A percentile compares a stretch with the other conserved stretches of the same genome.
Evolutionary conservation across 352 stramenopile species (phyloP).

Genomic region (Phytophthora europaea): DNA sequence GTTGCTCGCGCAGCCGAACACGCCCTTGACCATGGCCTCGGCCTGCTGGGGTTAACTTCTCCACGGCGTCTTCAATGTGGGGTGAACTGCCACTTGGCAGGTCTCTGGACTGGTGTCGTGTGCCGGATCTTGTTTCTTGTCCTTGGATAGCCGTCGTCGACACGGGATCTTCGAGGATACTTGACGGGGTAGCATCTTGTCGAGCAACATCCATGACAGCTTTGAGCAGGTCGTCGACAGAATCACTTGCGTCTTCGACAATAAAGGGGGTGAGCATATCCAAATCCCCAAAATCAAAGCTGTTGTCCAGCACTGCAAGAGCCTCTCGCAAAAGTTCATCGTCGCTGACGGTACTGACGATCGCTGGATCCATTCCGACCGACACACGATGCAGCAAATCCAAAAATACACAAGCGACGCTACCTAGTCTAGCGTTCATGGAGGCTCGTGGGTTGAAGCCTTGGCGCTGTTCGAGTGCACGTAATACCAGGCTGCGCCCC

Average conservation of each 20-base stretch:
- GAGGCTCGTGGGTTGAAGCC: no score
- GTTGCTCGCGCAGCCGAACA: slow-evolving; percentile 10
- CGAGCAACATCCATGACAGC: neutral
- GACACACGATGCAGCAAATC: neutral
- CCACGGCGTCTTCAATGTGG: neutral
- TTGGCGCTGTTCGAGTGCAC: neutral
- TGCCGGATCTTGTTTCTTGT: neutral
- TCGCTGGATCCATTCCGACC: neutral
- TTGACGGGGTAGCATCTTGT: neutral
- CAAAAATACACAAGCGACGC: neutral
- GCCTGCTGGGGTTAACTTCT: neutral
- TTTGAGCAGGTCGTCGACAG: neutral
- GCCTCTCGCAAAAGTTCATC: slow-evolving; percentile 6
- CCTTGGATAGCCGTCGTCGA: neutral
- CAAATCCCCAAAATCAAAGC: slow-evolving; percentile 1
- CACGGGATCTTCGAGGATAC: neutral
- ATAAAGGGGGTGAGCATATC: neutral
- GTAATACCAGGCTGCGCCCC: neutral
- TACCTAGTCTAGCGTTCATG: no score
- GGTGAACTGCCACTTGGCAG: neutral
- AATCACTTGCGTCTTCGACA: neutral
- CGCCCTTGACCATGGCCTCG: neutral
- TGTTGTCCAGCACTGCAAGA: slow-evolving; percentile 6
- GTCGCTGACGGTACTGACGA: neutral
- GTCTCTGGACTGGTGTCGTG: neutral